Evolutionary conservation across 2,329 filamentous ascomycete species (phyloP).

Genomic region (Tothia fuscella): DNA sequence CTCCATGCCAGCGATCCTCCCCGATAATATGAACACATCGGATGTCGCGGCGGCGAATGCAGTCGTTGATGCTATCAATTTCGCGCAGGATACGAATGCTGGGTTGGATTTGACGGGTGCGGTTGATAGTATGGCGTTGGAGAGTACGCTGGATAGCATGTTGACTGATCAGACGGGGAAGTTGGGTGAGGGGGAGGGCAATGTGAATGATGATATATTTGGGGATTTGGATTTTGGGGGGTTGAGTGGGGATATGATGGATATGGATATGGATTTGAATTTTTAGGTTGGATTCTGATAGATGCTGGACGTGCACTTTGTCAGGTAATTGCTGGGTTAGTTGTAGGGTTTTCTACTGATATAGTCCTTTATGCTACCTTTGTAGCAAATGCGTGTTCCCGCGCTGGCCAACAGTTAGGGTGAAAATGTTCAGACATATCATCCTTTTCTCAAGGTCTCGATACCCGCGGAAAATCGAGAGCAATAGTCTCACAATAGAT

Average conservation of each 20-base stretch:
- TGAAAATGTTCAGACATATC: no score
- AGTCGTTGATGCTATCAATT: background rate
- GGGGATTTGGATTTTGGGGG: conserved; percentile 30
- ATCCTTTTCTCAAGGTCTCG: no score
- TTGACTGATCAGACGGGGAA: conserved; percentile 16
- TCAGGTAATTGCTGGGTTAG: no score
- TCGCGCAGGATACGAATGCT: background rate
- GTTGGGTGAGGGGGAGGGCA: conserved; percentile 19
- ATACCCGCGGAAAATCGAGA: no score
- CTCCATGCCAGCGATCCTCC: conserved; percentile 16
- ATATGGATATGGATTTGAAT: conserved; percentile 1
- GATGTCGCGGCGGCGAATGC: background rate
- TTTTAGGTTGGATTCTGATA: background rate
- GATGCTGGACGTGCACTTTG: no score
- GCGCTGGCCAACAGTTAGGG: no score
- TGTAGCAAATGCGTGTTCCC: no score
- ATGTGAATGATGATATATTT: conserved; percentile 27
- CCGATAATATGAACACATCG: background rate
- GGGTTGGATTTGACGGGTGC: conserved; percentile 10
- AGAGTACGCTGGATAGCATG: conserved; percentile 16
- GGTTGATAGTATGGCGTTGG: conserved; percentile 17
- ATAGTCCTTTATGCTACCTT: no score
- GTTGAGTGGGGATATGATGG: conserved; percentile 14
- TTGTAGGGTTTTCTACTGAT: no score
- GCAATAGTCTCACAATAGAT: no score